A percentile compares a stretch with the other conserved stretches of the same genome.
Evolutionary conservation across 768 basidiomycete genomes (phyloP).

Genomic region (Artomyces pyxidatus): DNA sequence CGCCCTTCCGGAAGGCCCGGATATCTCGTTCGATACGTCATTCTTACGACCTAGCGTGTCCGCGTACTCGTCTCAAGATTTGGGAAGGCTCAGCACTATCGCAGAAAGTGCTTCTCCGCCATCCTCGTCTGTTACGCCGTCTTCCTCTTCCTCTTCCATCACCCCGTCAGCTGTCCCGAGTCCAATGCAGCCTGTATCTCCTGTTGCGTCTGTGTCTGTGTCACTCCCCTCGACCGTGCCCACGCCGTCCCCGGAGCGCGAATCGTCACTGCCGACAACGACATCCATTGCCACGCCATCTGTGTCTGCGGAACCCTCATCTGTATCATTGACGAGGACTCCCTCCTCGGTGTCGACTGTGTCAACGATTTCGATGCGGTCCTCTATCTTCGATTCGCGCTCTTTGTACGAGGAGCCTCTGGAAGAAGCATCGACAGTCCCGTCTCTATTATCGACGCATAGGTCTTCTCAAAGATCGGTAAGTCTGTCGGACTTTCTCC

Average conservation of each 20-base stretch:
- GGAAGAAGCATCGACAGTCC: conserved; percentile 42
- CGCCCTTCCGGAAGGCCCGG: conserved; percentile 49
- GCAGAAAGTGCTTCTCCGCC: conserved; percentile 17
- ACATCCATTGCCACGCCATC: conserved; percentile 9
- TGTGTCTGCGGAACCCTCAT: conserved; percentile 4
- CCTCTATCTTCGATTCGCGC: conserved; percentile 22
- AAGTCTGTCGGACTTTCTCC: conserved; percentile 6
- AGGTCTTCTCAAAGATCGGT: conserved; percentile 21
- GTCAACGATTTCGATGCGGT: conserved; percentile 24
- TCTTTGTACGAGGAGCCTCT: conserved; percentile 18
- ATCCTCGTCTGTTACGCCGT: conserved; percentile 25
- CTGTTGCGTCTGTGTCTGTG: conserved; percentile 27
- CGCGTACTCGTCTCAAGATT: conserved; percentile 20
- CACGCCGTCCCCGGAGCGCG: conserved; percentile 27
- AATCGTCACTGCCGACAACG: conserved; percentile 15
- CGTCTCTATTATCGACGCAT: conserved; percentile 45
- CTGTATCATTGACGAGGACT: conserved; percentile 25
- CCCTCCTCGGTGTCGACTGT: conserved; percentile 23
- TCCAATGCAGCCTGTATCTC: no score
- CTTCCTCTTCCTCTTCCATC: conserved; percentile 35
- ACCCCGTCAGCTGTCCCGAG: conserved; percentile 28
- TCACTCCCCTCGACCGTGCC: conserved; percentile 21
- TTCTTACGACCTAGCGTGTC: conserved; percentile 54
- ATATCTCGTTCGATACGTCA: conserved; percentile 68
- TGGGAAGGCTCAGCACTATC: conserved; percentile 14